Evolutionary conservation across 768 basidiomycete genomes (phyloP), one percentile per base, ranked within the genome.

Genomic region (Lanmaoa pseudosensibilis): DNA sequence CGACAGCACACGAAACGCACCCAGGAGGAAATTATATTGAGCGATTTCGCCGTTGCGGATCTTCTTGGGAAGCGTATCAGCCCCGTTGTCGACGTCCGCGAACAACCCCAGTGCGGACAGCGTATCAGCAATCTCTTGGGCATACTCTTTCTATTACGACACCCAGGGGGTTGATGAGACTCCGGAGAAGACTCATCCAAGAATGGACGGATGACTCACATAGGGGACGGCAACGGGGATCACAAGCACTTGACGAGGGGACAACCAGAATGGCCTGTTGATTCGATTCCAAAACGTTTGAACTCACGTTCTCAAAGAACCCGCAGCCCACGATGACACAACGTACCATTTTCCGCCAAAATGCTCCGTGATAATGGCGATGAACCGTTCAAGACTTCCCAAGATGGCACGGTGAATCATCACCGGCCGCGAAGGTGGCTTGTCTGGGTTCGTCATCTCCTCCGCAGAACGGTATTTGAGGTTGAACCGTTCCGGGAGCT

Each of bases 371-470:
- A 95, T 86, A 66, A 98, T 98, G 43, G 93, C 95, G 51, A 97
- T 92, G 77, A 98, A 98, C 1, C 97, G 80, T 74, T 99, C 97
- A 32, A 99, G 69, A 68, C 88, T 91, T 33, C 97, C 97, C 56
- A 98, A 69, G 69, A 98, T 94, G 1, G 97, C 96, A 58, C 97
- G 90, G 73, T 98, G 97, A 62, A 99, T 97, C 78, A 99, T 98
- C 65, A 98, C 97, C 13, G 97, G 97, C 43, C 94, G 78, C 46
- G 85, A 78, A 7, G 82, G 80, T 1, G 81, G 79, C 62, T 77
- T 81, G 63, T 78, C 80, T 9, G 77, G 70, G 60, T 76, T 79
- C n/a, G 81, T 78, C 68, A 32, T 64, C 34, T 83, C 79, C 51
- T 88, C 88, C 25, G 87, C 81, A 2, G 86, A 80, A 38, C 93